A percentile compares a stretch with the other conserved stretches of the same genome.
Conservation (phyloP, 495 filamentous ascomycete genomes). For the Chaetomium fimeti region DNA sequence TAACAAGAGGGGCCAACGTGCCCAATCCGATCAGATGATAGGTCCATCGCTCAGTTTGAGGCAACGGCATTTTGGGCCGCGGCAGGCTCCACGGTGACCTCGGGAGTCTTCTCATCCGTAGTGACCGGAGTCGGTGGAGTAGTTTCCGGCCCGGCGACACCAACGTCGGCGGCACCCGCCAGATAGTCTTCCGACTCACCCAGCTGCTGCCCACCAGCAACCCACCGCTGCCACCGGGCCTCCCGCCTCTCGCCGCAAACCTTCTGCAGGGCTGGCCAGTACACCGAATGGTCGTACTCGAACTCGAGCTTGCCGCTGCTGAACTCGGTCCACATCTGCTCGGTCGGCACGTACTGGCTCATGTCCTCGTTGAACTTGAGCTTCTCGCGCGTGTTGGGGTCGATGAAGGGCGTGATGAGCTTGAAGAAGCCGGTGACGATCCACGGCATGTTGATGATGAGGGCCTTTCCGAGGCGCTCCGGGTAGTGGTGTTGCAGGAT, state of each 20-base stretch:
- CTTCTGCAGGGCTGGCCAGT: slow-evolving; percentile 82
- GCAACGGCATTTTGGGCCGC: slow-evolving; percentile 8
- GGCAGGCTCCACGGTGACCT: slow-evolving; percentile 11
- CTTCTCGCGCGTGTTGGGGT: slow-evolving; percentile 86
- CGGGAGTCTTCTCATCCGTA: slow-evolving; percentile 14
- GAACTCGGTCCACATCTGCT: slow-evolving; percentile 71
- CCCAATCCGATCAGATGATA: too few species aligned
- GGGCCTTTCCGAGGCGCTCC: slow-evolving; percentile 82
- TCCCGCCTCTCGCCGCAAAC: slow-evolving; percentile 61
- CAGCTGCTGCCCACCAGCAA: slow-evolving; percentile 69
- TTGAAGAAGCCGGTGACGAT: slow-evolving; percentile 90
- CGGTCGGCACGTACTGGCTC: slow-evolving; percentile 67
- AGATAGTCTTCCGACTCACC: slow-evolving; percentile 84
- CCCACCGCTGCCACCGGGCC: slow-evolving; percentile 67
- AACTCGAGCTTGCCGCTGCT: slow-evolving; percentile 69
- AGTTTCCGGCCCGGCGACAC: slow-evolving; percentile 23
- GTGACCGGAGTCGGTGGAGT: not conserved
- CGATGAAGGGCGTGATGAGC: slow-evolving; percentile 91
- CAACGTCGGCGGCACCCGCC: slow-evolving; percentile 24
- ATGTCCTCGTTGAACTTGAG: slow-evolving; percentile 93
- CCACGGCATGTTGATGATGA: slow-evolving; percentile 88
- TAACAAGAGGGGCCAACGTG: not conserved
- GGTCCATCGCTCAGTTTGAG: not conserved
- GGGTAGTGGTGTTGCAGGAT: slow-evolving; percentile 96
- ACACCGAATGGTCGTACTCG: slow-evolving; percentile 78